phyloP scores from a whole-genome alignment of 805 yeast genomes.

The Yamadazyma scolyti region DNA sequence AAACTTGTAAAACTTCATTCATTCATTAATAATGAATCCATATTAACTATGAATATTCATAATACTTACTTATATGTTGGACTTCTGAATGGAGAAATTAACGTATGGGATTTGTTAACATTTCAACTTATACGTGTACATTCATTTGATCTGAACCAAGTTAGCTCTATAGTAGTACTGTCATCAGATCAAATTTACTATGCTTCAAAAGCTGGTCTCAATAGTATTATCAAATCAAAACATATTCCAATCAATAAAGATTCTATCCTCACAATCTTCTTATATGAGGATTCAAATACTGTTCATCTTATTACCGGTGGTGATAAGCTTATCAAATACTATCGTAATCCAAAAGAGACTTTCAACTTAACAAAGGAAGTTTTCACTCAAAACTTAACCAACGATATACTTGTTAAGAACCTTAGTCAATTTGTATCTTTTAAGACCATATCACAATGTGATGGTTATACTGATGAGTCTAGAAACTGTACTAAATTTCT shows the following conservation, averaged over 20 bases:
- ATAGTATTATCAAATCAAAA: conserved; percentile 25
- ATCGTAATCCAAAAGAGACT: background rate
- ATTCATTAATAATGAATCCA: conserved; percentile 64
- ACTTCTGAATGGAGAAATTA: conserved; percentile 65
- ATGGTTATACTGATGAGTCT: conserved; percentile 73
- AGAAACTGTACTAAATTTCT: conserved; percentile 82
- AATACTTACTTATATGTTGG: conserved; percentile 83
- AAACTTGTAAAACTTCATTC: conserved; percentile 19
- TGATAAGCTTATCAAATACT: conserved; percentile 4
- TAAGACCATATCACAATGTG: conserved; percentile 74
- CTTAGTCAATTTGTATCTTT: conserved; percentile 61
- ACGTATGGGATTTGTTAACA: conserved; percentile 85
- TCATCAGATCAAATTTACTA: conserved; percentile 7
- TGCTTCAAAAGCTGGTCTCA: conserved; percentile 12
- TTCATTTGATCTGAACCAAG: conserved; percentile 19
- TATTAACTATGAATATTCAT: conserved; percentile 62
- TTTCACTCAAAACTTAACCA: conserved; percentile 4
- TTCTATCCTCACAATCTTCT: conserved; percentile 8
- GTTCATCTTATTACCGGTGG: conserved; percentile 10
- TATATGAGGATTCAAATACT: conserved; percentile 1
- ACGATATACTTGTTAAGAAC: conserved; percentile 47
- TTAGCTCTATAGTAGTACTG: conserved; percentile 7
- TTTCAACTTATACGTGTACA: conserved; percentile 59
- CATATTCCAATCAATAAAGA: conserved; percentile 4
- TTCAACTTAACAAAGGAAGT: background rate